These are phyloP conservation scores for Apocynum venetum DNA, from an alignment of 257 asterid species.

Conservation along the genomic window DNA sequence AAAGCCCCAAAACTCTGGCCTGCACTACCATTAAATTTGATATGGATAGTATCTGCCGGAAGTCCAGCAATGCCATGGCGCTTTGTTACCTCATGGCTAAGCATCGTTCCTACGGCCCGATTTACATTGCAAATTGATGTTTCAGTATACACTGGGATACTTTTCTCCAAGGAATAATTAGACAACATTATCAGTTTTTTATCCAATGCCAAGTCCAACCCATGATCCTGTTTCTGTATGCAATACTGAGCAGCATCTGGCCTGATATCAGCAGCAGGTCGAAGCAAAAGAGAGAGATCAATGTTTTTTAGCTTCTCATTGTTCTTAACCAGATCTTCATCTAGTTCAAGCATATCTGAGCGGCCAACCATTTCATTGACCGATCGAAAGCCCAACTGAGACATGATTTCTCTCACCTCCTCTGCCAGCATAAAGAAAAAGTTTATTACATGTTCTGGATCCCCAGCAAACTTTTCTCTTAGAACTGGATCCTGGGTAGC, in stretches of 20 bases:
- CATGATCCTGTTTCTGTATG: slow-evolving; percentile 96
- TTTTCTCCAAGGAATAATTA: slow-evolving; percentile 70
- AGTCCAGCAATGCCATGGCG: slow-evolving; percentile 71
- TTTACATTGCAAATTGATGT: slow-evolving; percentile 80
- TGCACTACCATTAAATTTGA: slow-evolving; percentile 91
- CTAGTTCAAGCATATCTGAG: slow-evolving; percentile 89
- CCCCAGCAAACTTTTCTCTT: slow-evolving; percentile 92
- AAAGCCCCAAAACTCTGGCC: slow-evolving; percentile 99
- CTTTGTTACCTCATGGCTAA: slow-evolving; percentile 92
- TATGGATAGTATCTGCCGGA: slow-evolving; percentile 78
- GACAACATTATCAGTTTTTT: slow-evolving; percentile 64
- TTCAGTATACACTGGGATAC: slow-evolving; percentile 83
- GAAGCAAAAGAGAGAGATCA: slow-evolving; percentile 82
- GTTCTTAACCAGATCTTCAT: slow-evolving; percentile 56
- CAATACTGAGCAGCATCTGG: slow-evolving; percentile 97
- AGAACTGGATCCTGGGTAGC: slow-evolving; percentile 99
- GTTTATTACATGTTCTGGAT: slow-evolving; percentile 95
- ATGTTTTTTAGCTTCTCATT: slow-evolving; percentile 87
- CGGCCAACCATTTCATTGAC: slow-evolving; percentile 94
- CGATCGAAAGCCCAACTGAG: slow-evolving; percentile 81
- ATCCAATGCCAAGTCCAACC: slow-evolving; percentile 92
- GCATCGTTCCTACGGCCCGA: slow-evolving; percentile 98
- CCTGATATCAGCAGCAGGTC: slow-evolving; percentile 95
- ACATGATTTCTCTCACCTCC: slow-evolving; percentile 93
- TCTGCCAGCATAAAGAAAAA: slow-evolving; percentile 98